Conservation (phyloP, 2,329 filamentous ascomycete species). For the Madurella mycetomatis region DNA sequence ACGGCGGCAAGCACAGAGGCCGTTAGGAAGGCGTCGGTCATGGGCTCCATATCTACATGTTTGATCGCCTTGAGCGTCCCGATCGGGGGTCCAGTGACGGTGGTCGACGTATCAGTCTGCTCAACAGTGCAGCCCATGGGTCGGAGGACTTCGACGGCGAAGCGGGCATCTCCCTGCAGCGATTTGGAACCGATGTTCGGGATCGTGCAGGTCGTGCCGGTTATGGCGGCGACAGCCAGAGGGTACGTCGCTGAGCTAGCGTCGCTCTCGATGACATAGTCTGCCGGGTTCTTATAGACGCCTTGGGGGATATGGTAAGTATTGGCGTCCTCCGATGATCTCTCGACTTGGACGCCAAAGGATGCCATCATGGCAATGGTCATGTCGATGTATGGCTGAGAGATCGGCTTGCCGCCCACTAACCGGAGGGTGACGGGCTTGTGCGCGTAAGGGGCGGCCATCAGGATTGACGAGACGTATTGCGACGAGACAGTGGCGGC, state of each 20-base stretch:
- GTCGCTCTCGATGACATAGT: conserved; percentile 93
- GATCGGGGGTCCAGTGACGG: conserved; percentile 78
- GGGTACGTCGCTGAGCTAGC: conserved; percentile 97
- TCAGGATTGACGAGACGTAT: conserved; percentile 93
- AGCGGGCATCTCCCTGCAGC: conserved; percentile 89
- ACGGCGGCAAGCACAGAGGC: conserved; percentile 91
- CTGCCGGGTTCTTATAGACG: conserved; percentile 73
- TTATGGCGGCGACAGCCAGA: conserved; percentile 88
- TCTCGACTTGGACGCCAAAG: conserved; percentile 78
- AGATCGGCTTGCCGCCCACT: conserved; percentile 95
- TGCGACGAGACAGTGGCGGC: conserved; percentile 97
- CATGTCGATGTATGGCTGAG: conserved; percentile 97
- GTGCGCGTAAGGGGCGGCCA: conserved; percentile 96
- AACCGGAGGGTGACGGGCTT: conserved; percentile 84
- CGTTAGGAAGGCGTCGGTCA: conserved; percentile 97
- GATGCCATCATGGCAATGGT: conserved; percentile 95
- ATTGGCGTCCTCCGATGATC: conserved; percentile 73
- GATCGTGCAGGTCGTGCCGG: conserved; percentile 90
- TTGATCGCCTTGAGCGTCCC: conserved; percentile 70
- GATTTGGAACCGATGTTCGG: conserved; percentile 93
- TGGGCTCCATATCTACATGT: conserved; percentile 95
- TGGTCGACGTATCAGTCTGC: conserved; percentile 81
- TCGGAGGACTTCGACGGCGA: conserved; percentile 80
- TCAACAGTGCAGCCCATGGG: conserved; percentile 93
- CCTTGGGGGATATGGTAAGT: conserved; percentile 92